Base-by-base conservation (phyloP, 768 basidiomycete species). In the Cyathus striatus region DNA sequence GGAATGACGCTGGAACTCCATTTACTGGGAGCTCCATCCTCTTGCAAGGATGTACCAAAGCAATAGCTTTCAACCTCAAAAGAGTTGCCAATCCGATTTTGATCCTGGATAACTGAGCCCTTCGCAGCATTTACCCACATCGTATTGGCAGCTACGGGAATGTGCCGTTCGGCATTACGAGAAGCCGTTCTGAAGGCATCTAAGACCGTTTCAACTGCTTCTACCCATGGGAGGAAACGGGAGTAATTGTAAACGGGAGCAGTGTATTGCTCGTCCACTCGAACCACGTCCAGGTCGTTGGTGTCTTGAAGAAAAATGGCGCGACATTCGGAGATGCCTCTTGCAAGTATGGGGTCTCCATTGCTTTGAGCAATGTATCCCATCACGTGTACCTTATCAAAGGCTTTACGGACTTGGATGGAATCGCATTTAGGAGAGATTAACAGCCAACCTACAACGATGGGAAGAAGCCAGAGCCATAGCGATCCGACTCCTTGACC, bases 381-480 rank as follows among this genome's bases (percentile, higher is more conserved):
- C 14, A 54, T 53, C 1, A 43, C 44, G 43, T 69, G 66, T 2
- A 65, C 66, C 3, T 50, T 44, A 16, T 52, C 38, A 23, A 69
- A 32, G 5, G 65, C 66, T 9, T 49, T 46, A 20, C 38, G 32
- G 9, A 72, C 47, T 3, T 65, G 66, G 1, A 23, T 23, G 5
- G 53, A 52, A 46, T 70, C 64, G 30, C 64, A 73, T 54, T 70
- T 72, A 0, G 71, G 72, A 2, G 65, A 64, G 9, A 73, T 55
- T 34, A 64, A 55, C 16, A 75, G 51, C 71, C 72, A 74, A 2
- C 71, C 69, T 9, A 65, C 52, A 14, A 70, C 62, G 7, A 75
- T 53, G 0, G 73, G 64, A 5, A 73, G 38, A 5, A 75, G 53
- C 71, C 71, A 75, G 16, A 75, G 56, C 69, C 67, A 75, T 9